Conservation (phyloP, 805 yeast species). For the Metschnikowia chrysomelidarum region DNA sequence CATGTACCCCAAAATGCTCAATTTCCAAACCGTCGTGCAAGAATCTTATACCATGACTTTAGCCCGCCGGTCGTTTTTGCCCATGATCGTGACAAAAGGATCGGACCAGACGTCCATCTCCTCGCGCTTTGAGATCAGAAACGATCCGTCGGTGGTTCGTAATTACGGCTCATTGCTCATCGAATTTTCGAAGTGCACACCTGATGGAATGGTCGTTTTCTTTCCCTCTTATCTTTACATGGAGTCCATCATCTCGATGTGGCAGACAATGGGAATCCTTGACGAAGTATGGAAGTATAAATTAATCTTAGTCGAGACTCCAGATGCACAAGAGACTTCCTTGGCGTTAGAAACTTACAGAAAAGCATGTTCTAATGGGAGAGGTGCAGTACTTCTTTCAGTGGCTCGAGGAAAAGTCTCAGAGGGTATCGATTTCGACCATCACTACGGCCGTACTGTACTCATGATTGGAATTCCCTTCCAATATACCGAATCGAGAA, state of each 20-base stretch:
- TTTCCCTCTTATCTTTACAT: constrained; percentile 95
- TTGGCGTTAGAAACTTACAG: constrained; percentile 93
- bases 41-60: constrained; percentile 96
- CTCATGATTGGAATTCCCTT: constrained; percentile 98
- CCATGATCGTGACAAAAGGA: constrained; percentile 95
- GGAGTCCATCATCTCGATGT: constrained; percentile 97
- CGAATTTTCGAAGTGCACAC: constrained; percentile 92
- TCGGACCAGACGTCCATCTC: constrained; percentile 97
- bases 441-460: constrained; percentile 96
- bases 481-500: constrained; percentile 97
- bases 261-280: constrained; percentile 98
- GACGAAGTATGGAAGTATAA: constrained; percentile 99
- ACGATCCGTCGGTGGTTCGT: constrained; percentile 96
- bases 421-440: constrained; percentile 99
- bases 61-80: constrained; percentile 87
- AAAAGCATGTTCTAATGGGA: constrained; percentile 94
- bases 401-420: constrained; percentile 99
- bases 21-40: constrained; percentile 89
- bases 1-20: constrained; percentile 97
- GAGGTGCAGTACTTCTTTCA: constrained; percentile 94
- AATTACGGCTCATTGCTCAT: constrained; percentile 91
- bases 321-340: constrained; percentile 98
- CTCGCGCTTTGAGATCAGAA: constrained; percentile 93
- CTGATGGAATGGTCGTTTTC: constrained; percentile 97
- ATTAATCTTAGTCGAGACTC: constrained; percentile 92